Conservation (phyloP, 2,329 filamentous ascomycete species). For the Claviceps monticola region DNA sequence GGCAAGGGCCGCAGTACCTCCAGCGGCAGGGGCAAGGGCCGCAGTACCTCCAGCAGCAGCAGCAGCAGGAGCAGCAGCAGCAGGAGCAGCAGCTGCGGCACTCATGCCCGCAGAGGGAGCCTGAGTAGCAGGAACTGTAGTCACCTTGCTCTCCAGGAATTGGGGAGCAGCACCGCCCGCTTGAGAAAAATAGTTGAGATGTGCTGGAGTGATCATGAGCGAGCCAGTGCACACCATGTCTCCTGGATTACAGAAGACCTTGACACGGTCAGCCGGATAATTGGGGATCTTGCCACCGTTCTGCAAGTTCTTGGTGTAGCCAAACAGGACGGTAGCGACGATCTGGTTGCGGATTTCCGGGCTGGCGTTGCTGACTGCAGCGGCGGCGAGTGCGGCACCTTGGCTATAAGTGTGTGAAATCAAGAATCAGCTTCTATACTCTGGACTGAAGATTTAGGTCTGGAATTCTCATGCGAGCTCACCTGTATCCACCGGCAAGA, state of each 20-base stretch:
- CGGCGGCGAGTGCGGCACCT: slow-evolving; percentile 30
- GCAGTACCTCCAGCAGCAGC: too few relatives aligned
- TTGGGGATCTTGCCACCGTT: slow-evolving; percentile 24
- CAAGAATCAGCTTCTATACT: neutral
- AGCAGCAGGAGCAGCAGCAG: too few relatives aligned
- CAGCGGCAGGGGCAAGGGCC: too few relatives aligned
- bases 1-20: too few relatives aligned
- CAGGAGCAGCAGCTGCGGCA: neutral
- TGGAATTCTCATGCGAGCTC: neutral
- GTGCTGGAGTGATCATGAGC: slow-evolving; percentile 20
- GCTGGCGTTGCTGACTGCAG: slow-evolving; percentile 22
- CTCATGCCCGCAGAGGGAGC: neutral
- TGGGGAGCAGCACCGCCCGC: slow-evolving; percentile 11
- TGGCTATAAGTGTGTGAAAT: slow-evolving; percentile 12
- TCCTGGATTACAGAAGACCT: slow-evolving; percentile 23
- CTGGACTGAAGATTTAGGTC: neutral
- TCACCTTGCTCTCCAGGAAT: slow-evolving; percentile 9
- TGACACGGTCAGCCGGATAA: slow-evolving; percentile 19
- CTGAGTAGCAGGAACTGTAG: neutral
- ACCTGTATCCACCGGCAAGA: slow-evolving; percentile 26
- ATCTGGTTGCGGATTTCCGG: slow-evolving; percentile 19
- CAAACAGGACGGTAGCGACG: slow-evolving; percentile 23
- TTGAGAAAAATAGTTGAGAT: slow-evolving; percentile 17
- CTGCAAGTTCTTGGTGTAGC: slow-evolving; percentile 30
- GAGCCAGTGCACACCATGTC: slow-evolving; percentile 25